phyloP scores from a whole-genome alignment of 2,329 filamentous ascomycete genomes.

The Beauveria rudraprayagi region DNA sequence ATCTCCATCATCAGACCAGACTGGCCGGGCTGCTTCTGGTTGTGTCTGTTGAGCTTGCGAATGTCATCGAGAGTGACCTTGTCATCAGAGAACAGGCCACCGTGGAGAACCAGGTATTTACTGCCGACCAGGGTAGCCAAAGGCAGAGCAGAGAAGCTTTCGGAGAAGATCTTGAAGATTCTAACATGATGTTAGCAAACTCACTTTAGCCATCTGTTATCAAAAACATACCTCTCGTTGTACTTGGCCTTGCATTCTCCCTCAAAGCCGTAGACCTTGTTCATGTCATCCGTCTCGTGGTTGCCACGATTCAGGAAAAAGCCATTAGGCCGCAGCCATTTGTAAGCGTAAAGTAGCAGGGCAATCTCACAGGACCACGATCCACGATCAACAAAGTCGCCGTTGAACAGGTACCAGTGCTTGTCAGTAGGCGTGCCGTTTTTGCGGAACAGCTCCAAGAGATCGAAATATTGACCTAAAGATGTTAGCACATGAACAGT shows the following conservation, averaged over 20 bases:
- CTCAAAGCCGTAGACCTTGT: conserved; percentile 95
- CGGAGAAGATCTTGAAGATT: conserved; percentile 94
- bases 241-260: conserved; percentile 98
- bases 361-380: conserved; percentile 99
- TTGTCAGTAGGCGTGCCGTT: conserved; percentile 80
- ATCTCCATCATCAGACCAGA: conserved; percentile 99
- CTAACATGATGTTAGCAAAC: conserved; percentile 27
- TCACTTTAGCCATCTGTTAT: neutral
- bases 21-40: conserved; percentile 87
- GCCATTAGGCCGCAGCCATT: conserved; percentile 78
- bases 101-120: conserved; percentile 88
- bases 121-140: conserved; percentile 84
- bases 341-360: conserved; percentile 88
- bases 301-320: conserved; percentile 98
- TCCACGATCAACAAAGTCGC: conserved; percentile 94
- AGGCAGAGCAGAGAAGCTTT: conserved; percentile 91
- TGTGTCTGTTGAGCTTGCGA: conserved; percentile 82
- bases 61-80: conserved; percentile 89
- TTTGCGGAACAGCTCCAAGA: conserved; percentile 89
- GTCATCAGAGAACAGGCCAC: conserved; percentile 93
- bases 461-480: conserved; percentile 91
- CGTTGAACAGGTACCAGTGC: conserved; percentile 95
- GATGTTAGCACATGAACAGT: conserved; percentile 15
- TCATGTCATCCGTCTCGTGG: conserved; percentile 99
- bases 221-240: conserved; percentile 57